phyloP scores from a whole-genome alignment of 2,329 filamentous ascomycete species.

The Juglanconis sp. region DNA sequence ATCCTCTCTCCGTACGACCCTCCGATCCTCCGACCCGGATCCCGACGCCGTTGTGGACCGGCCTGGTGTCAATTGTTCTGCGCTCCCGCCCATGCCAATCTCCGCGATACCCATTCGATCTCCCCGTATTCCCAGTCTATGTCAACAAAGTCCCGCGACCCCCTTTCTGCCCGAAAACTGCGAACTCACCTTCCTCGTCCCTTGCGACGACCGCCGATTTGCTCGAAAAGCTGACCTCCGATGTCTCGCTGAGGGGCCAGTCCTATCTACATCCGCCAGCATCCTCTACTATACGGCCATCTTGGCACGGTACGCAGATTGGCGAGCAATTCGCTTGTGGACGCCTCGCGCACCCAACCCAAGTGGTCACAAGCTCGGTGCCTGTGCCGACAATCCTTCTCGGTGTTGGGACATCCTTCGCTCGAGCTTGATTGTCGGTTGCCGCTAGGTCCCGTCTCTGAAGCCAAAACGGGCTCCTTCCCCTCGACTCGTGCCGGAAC shows the following conservation, averaged over 20 bases:
- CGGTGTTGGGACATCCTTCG: constrained; percentile 17
- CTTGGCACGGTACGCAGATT: constrained; percentile 4
- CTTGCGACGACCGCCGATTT: constrained; percentile 3
- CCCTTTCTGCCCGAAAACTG: constrained; percentile 11
- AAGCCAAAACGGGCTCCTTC: constrained; percentile 13
- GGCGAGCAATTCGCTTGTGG: neutral
- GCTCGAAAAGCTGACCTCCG: neutral
- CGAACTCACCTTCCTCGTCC: constrained; percentile 7
- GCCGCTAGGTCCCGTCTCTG: constrained; percentile 18
- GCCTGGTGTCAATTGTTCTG: neutral
- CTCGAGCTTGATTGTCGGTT: constrained; percentile 18
- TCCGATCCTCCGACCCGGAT: neutral
- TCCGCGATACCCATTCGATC: constrained; percentile 15
- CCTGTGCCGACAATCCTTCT: constrained; percentile 18
- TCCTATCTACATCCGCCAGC: constrained; percentile 1
- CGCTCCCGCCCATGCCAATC: constrained; percentile 6
- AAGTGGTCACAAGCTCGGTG: constrained; percentile 14
- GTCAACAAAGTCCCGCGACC: constrained; percentile 11
- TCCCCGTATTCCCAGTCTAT: constrained; percentile 11
- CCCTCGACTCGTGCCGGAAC: constrained; percentile 2
- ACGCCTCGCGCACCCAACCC: neutral
- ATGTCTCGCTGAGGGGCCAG: constrained; percentile 11
- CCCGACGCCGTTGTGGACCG: constrained; percentile 1
- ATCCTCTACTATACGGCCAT: neutral
- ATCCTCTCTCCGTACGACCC: neutral